Conservation (phyloP, 352 stramenopile genomes). For the Phytophthora syringae region DNA sequence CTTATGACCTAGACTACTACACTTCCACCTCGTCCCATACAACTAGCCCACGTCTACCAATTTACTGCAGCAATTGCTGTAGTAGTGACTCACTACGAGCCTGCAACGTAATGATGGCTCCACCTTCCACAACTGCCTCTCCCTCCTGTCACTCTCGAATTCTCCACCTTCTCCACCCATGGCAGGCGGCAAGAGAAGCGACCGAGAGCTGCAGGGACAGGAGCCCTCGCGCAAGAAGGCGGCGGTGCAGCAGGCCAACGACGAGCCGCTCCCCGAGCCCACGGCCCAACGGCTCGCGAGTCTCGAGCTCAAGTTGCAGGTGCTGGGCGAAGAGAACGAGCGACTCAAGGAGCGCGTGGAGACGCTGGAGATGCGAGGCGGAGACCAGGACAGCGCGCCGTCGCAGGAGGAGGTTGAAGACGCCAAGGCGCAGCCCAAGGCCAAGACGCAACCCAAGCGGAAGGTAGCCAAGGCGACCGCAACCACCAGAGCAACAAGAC, state of each 20-base stretch:
- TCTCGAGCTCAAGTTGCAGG: slow-evolving; percentile 18
- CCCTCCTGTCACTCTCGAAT: not conserved
- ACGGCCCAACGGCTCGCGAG: slow-evolving; percentile 13
- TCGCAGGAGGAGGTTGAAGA: not conserved
- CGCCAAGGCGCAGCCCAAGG: slow-evolving; percentile 3
- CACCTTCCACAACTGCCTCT: not conserved
- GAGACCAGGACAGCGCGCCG: not conserved
- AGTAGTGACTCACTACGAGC: not conserved
- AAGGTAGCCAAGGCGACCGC: not conserved
- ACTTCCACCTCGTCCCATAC: no score
- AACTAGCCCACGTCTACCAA: no score
- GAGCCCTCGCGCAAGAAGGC: slow-evolving; percentile 15
- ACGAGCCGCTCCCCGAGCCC: slow-evolving; percentile 16
- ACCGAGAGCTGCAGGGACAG: not conserved
- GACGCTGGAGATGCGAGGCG: slow-evolving; percentile 4
- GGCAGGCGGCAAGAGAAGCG: slow-evolving; percentile 1
- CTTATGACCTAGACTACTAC: no score
- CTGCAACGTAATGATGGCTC: not conserved
- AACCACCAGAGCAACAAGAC: not conserved
- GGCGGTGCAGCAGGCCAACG: not conserved
- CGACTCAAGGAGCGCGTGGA: slow-evolving; percentile 23
- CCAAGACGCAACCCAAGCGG: not conserved
- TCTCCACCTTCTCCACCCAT: not conserved
- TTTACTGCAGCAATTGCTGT: no score
- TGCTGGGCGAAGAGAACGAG: slow-evolving; percentile 19